Conservation (phyloP, 805 yeast genomes). For the Jamesozyma jinghongensis region DNA sequence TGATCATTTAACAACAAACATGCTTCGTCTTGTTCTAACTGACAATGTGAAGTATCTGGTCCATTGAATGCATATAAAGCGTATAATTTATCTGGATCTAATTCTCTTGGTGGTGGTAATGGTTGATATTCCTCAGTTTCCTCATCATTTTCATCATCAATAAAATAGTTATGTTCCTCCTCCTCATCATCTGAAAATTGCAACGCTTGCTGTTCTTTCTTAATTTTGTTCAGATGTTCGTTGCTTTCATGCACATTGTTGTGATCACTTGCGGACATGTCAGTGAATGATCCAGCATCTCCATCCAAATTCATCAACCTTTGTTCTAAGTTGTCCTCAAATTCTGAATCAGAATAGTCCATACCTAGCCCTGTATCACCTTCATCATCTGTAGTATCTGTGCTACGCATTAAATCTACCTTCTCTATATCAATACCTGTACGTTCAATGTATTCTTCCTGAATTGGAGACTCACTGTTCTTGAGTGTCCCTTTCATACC, state of each 20-base stretch:
- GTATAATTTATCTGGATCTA: slow-evolving; percentile 75
- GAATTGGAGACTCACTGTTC: not conserved
- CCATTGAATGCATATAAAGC: slow-evolving; percentile 84
- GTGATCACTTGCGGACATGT: not conserved
- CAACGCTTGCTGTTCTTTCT: slow-evolving; percentile 1
- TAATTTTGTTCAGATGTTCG: not conserved
- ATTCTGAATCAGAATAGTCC: slow-evolving; percentile 31
- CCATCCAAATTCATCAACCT: slow-evolving; percentile 19
- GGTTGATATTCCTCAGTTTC: slow-evolving; percentile 37
- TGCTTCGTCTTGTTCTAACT: slow-evolving; percentile 69
- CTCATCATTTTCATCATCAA: slow-evolving; percentile 18
- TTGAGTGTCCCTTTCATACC: not conserved
- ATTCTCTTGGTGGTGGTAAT: slow-evolving; percentile 59
- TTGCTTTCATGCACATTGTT: not conserved
- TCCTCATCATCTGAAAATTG: slow-evolving; percentile 8
- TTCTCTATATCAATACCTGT: not conserved
- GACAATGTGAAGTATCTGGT: slow-evolving; percentile 88
- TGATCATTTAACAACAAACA: slow-evolving; percentile 77
- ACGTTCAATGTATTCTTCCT: not conserved
- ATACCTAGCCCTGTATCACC: slow-evolving; percentile 1
- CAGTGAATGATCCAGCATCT: slow-evolving; percentile 4
- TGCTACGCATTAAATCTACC: not conserved
- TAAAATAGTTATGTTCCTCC: slow-evolving; percentile 9
- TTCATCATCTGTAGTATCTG: not conserved
- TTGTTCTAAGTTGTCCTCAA: slow-evolving; percentile 29